Base-by-base conservation (phyloP, 78 protist genomes). In the Guillardia theta region DNA sequence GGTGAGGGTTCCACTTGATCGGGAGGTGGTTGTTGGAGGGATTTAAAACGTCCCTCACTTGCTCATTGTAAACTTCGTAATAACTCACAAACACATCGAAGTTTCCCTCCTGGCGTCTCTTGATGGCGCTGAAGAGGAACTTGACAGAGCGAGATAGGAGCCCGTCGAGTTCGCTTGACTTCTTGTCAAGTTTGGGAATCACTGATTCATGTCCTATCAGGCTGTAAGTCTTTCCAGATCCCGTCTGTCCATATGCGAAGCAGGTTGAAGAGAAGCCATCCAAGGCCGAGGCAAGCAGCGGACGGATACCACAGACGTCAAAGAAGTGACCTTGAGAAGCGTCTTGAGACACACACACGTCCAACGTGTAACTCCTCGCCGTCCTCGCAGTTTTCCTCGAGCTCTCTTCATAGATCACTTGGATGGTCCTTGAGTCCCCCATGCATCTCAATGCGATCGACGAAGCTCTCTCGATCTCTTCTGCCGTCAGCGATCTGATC, bases 211-310 rank as follows among this genome's bases (percentile, higher is more conserved):
- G 48, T 4, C 90, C 90, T 1, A 80, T n/a, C 90, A 80, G 46
- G 22, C 44, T n/a, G 48, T n/a, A 80, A 80, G 90, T 80, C 8
- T 80, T 80, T 37, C 90, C 90, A 8, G 90, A 80, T 27, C 90
- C 90, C 24, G 90, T 80, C 90, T 80, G 90, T 2, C 90, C 90
- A 48, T 80, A 80, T 0, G 90, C 90, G 33, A 80, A 80, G 44
- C 43, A 15, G 6, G 90, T 80, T 27, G 90, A 12, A 8, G 90
- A 46, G 50, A 80, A 80, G 30, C 90, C 90, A 10, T 80, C 90
- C 12, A 80, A 48, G 8, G 50, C 90, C 19, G 90, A 80, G 53
- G 12, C 44, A 22, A 80, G 37, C 0, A 80, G 90, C 48, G 90
- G 48, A 2, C 45, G 39, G 53, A 80, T 44, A 21, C 90, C 90